A percentile compares a stretch with the other conserved stretches of the same genome.
These are phyloP conservation scores for Calocera viscosa DNA, from an alignment of 768 basidiomycete genomes.

Conservation along the genomic window DNA sequence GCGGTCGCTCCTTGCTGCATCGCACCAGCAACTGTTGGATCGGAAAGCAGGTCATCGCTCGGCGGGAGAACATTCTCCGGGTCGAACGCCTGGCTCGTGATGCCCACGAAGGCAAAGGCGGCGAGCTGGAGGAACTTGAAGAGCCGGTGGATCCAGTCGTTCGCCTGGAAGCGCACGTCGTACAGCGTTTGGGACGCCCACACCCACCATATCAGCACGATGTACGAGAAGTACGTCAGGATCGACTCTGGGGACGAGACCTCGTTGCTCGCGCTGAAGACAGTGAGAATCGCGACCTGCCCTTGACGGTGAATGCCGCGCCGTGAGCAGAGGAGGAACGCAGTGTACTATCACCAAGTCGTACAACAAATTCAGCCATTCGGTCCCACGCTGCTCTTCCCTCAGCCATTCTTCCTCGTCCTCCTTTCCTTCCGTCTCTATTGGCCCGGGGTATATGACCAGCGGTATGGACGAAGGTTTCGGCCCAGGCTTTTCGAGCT, in stretches of 20 bases:
- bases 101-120: constrained; percentile 1
- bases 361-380: neutral
- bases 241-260: neutral
- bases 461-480: neutral
- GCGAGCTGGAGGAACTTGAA: constrained; percentile 10
- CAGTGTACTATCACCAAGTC: neutral
- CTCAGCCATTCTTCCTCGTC: neutral
- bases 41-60: neutral
- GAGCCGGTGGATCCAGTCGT: constrained; percentile 12
- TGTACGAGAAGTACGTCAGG: constrained; percentile 3
- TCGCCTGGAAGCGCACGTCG: constrained; percentile 9
- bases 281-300: neutral
- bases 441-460: neutral
- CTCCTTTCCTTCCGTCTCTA: neutral
- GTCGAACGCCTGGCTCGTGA: constrained; percentile 2
- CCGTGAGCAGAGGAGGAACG: too few species aligned
- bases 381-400: neutral
- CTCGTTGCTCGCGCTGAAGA: neutral
- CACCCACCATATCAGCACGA: constrained; percentile 11
- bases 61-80: neutral
- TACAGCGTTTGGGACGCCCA: constrained; percentile 10
- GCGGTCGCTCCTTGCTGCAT: neutral
- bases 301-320: too few species aligned
- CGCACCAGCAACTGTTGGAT: neutral
- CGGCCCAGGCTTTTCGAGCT: neutral